A percentile compares a stretch with the other conserved stretches of the same genome.
Conservation (phyloP, 768 basidiomycete species). For the Hirschioporus abietinus region DNA sequence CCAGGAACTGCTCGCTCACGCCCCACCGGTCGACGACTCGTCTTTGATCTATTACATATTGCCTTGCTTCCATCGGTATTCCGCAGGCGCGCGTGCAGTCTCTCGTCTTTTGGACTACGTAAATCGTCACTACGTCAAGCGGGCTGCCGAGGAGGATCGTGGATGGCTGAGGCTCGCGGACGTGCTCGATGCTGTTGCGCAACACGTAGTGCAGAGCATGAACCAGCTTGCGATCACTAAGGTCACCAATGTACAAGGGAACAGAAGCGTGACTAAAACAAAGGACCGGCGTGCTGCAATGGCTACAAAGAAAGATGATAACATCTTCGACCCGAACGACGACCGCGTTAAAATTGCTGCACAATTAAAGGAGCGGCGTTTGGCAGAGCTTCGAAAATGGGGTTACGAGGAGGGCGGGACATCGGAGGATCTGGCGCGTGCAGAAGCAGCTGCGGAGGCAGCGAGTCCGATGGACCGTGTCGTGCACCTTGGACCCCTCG, state of each 20-base stretch:
- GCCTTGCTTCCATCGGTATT: conserved; percentile 66
- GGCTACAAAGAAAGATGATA: neutral
- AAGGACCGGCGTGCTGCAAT: conserved; percentile 23
- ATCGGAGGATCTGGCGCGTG: conserved; percentile 41
- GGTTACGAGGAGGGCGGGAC: conserved; percentile 53
- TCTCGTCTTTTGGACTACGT: conserved; percentile 72
- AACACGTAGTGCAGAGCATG: conserved; percentile 13
- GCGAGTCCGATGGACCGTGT: conserved; percentile 64
- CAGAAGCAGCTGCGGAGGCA: conserved; percentile 71
- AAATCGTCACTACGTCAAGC: conserved; percentile 67
- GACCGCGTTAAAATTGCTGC: conserved; percentile 56
- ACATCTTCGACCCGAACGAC: conserved; percentile 20
- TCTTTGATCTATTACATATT: conserved; percentile 65
- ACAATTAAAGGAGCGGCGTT: conserved; percentile 51
- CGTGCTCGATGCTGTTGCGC: conserved; percentile 55
- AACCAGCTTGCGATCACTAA: neutral
- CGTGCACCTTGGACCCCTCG: conserved; percentile 58
- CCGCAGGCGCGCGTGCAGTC: conserved; percentile 59
- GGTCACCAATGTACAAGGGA: neutral
- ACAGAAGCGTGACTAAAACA: conserved; percentile 26
- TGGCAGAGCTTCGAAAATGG: conserved; percentile 67
- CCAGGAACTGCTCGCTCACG: conserved; percentile 55
- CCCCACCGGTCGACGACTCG: conserved; percentile 56
- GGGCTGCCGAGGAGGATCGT: conserved; percentile 71
- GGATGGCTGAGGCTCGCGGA: conserved; percentile 72